These are phyloP conservation scores for Earliella scabrosa DNA, from an alignment of 1,284 basidiomycete genomes.

Conservation along the genomic window DNA sequence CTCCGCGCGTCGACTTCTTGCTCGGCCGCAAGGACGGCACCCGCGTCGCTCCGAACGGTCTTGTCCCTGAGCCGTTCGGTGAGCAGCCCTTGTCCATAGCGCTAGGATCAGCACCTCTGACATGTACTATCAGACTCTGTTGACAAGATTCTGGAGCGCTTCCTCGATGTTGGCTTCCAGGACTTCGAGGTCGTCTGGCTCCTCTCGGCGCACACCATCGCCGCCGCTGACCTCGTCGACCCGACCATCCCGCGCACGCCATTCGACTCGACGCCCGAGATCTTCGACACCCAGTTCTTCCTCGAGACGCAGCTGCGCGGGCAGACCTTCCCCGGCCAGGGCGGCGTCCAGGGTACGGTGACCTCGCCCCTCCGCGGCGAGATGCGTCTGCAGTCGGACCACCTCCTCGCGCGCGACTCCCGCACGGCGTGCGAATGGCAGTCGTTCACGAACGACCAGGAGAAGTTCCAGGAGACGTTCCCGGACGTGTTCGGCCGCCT, in stretches of 20 bases:
- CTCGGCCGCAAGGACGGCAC: conserved; percentile 14
- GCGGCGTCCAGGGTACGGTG: not conserved
- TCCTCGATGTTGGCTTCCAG: conserved; percentile 1
- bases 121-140: conserved; percentile 22
- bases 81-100: not conserved
- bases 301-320: conserved; percentile 2
- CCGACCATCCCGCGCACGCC: too few species aligned
- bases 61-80: conserved; percentile 27
- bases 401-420: conserved; percentile 33
- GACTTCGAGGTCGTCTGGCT: conserved; percentile 3
- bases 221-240: too few species aligned
- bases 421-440: too few species aligned
- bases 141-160: conserved; percentile 21
- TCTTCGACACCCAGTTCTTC: conserved; percentile 3
- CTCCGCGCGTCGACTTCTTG: conserved; percentile 28
- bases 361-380: conserved; percentile 13
- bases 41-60: conserved; percentile 23
- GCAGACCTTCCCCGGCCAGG: not conserved
- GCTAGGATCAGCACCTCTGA: too few species aligned
- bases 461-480: too few species aligned
- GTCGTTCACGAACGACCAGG: too few species aligned
- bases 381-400: conserved; percentile 34
- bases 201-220: too few species aligned
- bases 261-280: too few species aligned
- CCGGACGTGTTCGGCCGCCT: too few species aligned